These are phyloP conservation scores for Boletus insuetus DNA, from an alignment of 768 basidiomycete species.

Conservation along the genomic window DNA sequence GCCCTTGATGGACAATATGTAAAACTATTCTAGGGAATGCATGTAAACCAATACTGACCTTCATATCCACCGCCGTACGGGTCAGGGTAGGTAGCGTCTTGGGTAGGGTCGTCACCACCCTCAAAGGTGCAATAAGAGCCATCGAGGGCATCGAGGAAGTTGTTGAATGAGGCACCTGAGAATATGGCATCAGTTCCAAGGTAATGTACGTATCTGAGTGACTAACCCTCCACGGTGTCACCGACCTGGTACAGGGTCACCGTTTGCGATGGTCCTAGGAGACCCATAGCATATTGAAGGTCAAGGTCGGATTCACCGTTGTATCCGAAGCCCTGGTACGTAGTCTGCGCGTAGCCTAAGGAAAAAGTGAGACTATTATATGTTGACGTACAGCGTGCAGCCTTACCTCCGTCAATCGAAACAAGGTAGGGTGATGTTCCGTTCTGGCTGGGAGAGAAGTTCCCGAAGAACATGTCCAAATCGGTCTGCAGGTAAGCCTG, in stretches of 20 bases:
- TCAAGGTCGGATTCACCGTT: constrained; percentile 30
- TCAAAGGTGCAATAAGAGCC: constrained; percentile 34
- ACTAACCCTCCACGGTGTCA: constrained; percentile 9
- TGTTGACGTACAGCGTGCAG: background rate
- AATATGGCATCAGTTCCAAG: no score
- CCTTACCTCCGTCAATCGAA: constrained; percentile 37
- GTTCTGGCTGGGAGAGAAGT: constrained; percentile 15
- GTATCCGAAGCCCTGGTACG: constrained; percentile 3
- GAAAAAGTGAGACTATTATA: background rate
- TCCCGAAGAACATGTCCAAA: constrained; percentile 29
- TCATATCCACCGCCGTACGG: constrained; percentile 18
- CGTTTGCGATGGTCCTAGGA: constrained; percentile 8
- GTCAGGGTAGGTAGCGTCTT: constrained; percentile 30
- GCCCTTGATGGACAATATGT: constrained; percentile 9
- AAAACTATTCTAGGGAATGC: background rate
- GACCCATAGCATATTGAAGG: constrained; percentile 23
- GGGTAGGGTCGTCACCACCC: constrained; percentile 32
- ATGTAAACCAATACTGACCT: constrained; percentile 7
- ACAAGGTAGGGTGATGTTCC: constrained; percentile 28
- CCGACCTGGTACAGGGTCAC: constrained; percentile 36
- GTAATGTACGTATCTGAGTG: no score
- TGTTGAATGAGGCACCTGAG: constrained; percentile 33
- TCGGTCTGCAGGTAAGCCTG: constrained; percentile 30
- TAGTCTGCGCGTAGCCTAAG: constrained; percentile 34
- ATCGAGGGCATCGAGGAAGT: constrained; percentile 36